Base-by-base conservation (phyloP, 257 asterid genomes). In the Euphrasia confusa region DNA sequence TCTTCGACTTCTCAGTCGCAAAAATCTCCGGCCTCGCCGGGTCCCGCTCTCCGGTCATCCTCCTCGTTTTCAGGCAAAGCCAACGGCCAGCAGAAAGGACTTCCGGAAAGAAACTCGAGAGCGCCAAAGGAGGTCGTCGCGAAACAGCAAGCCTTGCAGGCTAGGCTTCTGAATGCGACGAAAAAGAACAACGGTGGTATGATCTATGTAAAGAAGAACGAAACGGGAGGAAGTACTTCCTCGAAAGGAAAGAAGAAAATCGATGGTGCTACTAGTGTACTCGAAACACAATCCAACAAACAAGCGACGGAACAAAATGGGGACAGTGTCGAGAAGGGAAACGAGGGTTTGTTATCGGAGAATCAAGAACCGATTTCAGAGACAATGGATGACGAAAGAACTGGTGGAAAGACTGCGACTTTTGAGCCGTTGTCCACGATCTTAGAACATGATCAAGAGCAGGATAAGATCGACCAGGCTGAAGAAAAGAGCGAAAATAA, bases 1-100 rank as follows among this genome's bases (percentile, higher is more conserved):
- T 78, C 83, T 1, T 65, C 85, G 9, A 72, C 81, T 53, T 75
- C 84, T 24, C 69, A 60, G 7, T 17, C 67, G 0, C 74, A 62
- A 17, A 79, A 61, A 55, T 18, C 88, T 7, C 75, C 68, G 15
- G 49, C 66, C 64, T 83, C 90, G 0, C 79, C 85, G 3, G 78
- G 26, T 35, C 74, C 81, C 4, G 67, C 59, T 42, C 54, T 67
- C 17, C 75, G 74, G 40, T 74, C 84, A 40, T 76, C 84, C 6
- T 75, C 81, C 13, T 77, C 92, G 2, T 75, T 69, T 62, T 60
- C 71, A 0, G 39, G 73, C 35, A 79, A 61, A 48, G 35, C 66
- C 24, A 28, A 37, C 4, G 45, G 60, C 63, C 62, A 69, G 0
- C 74, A 54, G 0, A 85, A 70, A 61, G 60, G 73, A 52, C 61